Conservation (phyloP, 345 rosid species). For the Pugionium dolabratum region DNA sequence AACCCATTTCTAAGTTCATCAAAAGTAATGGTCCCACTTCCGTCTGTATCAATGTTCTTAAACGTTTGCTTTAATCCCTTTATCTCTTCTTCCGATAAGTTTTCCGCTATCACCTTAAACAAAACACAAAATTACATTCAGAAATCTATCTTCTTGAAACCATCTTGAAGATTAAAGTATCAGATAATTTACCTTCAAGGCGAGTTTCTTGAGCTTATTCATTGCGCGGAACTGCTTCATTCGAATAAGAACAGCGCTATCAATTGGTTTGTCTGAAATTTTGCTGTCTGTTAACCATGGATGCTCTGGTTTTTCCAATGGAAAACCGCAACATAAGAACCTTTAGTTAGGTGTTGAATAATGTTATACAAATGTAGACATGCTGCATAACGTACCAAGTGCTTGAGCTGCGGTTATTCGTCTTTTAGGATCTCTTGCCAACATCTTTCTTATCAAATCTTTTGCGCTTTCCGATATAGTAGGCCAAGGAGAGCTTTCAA, state of each 20-base stretch:
- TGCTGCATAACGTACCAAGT: constrained; percentile 53
- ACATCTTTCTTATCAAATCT: constrained; percentile 72
- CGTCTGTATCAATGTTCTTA: constrained; percentile 85
- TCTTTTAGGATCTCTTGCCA: constrained; percentile 63
- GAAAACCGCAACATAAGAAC: not conserved
- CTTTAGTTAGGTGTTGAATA: not conserved
- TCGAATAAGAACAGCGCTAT: constrained; percentile 76
- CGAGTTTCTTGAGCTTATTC: constrained; percentile 93
- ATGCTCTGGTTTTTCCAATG: constrained; percentile 54
- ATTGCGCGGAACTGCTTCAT: constrained; percentile 87
- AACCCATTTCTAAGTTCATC: constrained; percentile 77
- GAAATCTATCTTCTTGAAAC: not conserved
- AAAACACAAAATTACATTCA: not conserved
- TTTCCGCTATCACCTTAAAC: constrained; percentile 76
- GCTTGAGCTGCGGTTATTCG: constrained; percentile 74
- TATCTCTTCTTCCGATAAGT: constrained; percentile 79
- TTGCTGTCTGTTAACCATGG: constrained; percentile 71
- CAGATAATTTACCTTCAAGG: constrained; percentile 60
- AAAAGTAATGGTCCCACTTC: constrained; percentile 78
- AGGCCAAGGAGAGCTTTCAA: constrained; percentile 75
- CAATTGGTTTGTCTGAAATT: constrained; percentile 72
- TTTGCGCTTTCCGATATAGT: constrained; percentile 70
- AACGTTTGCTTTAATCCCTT: constrained; percentile 81
- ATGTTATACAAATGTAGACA: constrained; percentile 13
- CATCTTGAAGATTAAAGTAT: not conserved